Conservation (phyloP, 768 basidiomycete species). For the Multifurca ochricompacta region DNA sequence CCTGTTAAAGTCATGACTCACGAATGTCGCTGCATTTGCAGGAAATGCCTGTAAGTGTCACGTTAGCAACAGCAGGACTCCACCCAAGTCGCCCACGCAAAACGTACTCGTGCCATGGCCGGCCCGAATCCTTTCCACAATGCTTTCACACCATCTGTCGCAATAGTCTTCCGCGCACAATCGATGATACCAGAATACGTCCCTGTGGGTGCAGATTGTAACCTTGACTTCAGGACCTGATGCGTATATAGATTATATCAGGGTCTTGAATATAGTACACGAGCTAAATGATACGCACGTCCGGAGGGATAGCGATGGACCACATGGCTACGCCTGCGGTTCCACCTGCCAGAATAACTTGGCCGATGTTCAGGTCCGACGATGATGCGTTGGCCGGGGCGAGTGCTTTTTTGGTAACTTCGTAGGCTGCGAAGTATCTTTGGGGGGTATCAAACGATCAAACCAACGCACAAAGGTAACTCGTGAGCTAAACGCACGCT, state of each 20-base stretch:
- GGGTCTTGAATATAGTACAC: background rate
- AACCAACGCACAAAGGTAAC: background rate
- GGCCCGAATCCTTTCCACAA: slow-evolving; percentile 98
- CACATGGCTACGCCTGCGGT: slow-evolving; percentile 98
- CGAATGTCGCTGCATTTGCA: slow-evolving; percentile 92
- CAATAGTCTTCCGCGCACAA: slow-evolving; percentile 87
- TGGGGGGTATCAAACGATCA: slow-evolving; percentile 10
- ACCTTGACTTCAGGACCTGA: slow-evolving; percentile 89
- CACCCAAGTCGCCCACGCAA: background rate
- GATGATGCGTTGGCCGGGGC: slow-evolving; percentile 77
- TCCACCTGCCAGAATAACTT: slow-evolving; percentile 87
- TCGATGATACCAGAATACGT: slow-evolving; percentile 95
- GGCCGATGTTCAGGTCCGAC: slow-evolving; percentile 73
- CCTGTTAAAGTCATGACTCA: slow-evolving; percentile 39
- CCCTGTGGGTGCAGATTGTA: slow-evolving; percentile 94
- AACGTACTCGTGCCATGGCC: slow-evolving; percentile 85
- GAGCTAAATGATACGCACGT: slow-evolving; percentile 48
- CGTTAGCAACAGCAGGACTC: background rate
- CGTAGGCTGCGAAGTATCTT: slow-evolving; percentile 97
- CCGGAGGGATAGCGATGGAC: slow-evolving; percentile 94
- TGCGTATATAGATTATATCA: background rate
- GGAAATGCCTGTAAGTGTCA: slow-evolving; percentile 74
- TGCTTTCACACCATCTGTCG: slow-evolving; percentile 76
- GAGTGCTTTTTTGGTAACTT: slow-evolving; percentile 81
- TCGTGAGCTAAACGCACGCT: slow-evolving; percentile 50